Evolutionary conservation across 257 asterid genomes (phyloP).

Genomic region (Jacaranda mimosifolia): DNA sequence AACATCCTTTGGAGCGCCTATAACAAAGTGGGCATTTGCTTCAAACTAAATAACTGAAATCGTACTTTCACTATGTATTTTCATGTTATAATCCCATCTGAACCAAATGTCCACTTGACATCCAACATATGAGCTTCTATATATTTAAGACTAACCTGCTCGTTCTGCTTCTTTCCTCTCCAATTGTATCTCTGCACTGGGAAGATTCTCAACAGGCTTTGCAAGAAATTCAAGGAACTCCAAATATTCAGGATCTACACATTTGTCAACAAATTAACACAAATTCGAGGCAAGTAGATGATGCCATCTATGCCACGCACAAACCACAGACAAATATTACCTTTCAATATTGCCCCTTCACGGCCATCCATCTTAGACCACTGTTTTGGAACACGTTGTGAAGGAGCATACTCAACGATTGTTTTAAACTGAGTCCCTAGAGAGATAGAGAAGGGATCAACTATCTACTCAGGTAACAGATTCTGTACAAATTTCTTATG

Average conservation of each 20-base stretch:
- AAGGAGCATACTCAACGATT: constrained; percentile 96
- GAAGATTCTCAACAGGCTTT: constrained; percentile 96
- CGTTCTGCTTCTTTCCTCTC: constrained; percentile 99
- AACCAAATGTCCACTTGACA: constrained; percentile 28
- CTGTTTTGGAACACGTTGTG: constrained; percentile 91
- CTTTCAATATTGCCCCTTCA: constrained; percentile 92
- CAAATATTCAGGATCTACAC: constrained; percentile 98
- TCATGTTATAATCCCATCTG: constrained; percentile 32
- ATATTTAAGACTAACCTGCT: constrained; percentile 68
- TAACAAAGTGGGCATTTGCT: constrained; percentile 36
- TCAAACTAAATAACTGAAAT: constrained; percentile 32
- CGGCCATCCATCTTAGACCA: constrained; percentile 95
- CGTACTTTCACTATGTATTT: constrained; percentile 18
- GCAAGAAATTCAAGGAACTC: constrained; percentile 96
- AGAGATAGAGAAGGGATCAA: constrained; percentile 27
- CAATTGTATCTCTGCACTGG: constrained; percentile 99
- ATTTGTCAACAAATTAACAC: constrained; percentile 47
- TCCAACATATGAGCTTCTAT: constrained; percentile 14
- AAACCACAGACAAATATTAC: constrained; percentile 54
- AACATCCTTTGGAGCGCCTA: constrained; percentile 86
- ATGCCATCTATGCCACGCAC: constrained; percentile 35
- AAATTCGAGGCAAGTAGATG: constrained; percentile 44
- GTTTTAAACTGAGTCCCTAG: constrained; percentile 91
- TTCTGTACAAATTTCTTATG: not conserved
- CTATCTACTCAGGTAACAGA: constrained; percentile 28